phyloP scores from a whole-genome alignment of 306 rosid species.

The Trifolium dubium region DNA sequence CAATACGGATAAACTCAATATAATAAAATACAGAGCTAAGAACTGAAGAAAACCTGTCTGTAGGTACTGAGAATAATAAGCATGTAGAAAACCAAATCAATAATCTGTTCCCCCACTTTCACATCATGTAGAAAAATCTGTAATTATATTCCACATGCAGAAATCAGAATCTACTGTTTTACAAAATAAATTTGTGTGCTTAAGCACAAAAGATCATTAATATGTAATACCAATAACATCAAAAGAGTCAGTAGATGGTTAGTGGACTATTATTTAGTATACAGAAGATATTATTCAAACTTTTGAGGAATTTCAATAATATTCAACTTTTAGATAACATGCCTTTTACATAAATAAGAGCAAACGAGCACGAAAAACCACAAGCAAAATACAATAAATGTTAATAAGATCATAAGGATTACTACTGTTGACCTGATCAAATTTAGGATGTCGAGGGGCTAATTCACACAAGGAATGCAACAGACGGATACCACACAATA shows the following conservation, averaged over 20 bases:
- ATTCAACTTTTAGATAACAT: constrained; percentile 29
- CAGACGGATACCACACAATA: constrained; percentile 76
- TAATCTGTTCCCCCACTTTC: constrained; percentile 80
- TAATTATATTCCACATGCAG: constrained; percentile 44
- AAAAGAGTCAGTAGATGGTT: constrained; percentile 13
- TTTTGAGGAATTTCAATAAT: constrained; percentile 8
- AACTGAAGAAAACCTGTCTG: constrained; percentile 70
- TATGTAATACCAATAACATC: constrained; percentile 22
- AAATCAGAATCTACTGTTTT: constrained; percentile 44
- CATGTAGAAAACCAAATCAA: constrained; percentile 83
- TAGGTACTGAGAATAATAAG: constrained; percentile 68
- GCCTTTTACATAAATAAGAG: constrained; percentile 11
- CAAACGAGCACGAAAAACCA: constrained; percentile 24
- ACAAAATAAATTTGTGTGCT: constrained; percentile 21
- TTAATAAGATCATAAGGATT: background rate
- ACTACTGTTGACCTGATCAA: constrained; percentile 76
- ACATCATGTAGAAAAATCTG: constrained; percentile 89
- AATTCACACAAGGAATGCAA: constrained; percentile 91
- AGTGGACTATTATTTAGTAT: constrained; percentile 16
- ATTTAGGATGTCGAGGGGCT: constrained; percentile 79
- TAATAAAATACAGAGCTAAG: constrained; percentile 38
- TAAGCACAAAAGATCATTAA: constrained; percentile 15
- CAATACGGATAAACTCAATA: constrained; percentile 40
- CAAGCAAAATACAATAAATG: constrained; percentile 36
- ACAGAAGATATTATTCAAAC: constrained; percentile 12